Evolutionary conservation across 768 basidiomycete genomes (phyloP), one percentile per base, ranked within the genome.

Genomic region (Mycena haematopus): DNA sequence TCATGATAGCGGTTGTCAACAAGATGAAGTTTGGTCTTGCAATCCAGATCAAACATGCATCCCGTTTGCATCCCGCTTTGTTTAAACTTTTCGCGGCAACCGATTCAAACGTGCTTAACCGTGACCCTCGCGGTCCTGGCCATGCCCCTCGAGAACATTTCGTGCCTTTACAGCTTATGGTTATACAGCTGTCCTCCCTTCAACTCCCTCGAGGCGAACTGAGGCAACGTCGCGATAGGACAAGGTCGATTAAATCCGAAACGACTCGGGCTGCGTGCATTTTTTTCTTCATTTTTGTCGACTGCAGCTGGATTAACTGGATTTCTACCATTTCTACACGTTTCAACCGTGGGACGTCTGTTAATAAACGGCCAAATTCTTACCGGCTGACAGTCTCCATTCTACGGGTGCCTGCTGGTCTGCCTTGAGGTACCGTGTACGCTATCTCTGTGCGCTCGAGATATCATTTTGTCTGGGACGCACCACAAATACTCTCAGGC

Each of bases 1-100:
- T 82, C 92, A 94, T 93, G 31, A 14, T 17, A 13, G 27, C 33
- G 7, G 25, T 25, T 36, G 36, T 31, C 36, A 36, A 36, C n/a
- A n/a, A n/a, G n/a, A n/a, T 10, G 36, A 15, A 36, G 3, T 36
- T 36, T 31, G 29, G 29, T 31, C 4, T 31, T 31, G 29, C 9
- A 9, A 31, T 9, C 9, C 29, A 31, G 29, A 31, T 5, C 29
- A 31, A 31, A 31, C 29, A 31, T 31, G 29, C 29, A n/a, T n/a
- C n/a, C n/a, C n/a, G n/a, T n/a, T n/a, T 31, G 29, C 29, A 31
- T 5, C 29, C n/a, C n/a, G n/a, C n/a, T n/a, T n/a, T n/a, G n/a
- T n/a, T n/a, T n/a, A n/a, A n/a, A n/a, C n/a, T n/a, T 31, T 31
- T 31, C 29, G 29, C 29, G 6, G 29, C 29, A 31, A 31, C 29